Evolutionary conservation across 2,329 filamentous ascomycete species (phyloP).

Genomic region (Monilinia fructicola): DNA sequence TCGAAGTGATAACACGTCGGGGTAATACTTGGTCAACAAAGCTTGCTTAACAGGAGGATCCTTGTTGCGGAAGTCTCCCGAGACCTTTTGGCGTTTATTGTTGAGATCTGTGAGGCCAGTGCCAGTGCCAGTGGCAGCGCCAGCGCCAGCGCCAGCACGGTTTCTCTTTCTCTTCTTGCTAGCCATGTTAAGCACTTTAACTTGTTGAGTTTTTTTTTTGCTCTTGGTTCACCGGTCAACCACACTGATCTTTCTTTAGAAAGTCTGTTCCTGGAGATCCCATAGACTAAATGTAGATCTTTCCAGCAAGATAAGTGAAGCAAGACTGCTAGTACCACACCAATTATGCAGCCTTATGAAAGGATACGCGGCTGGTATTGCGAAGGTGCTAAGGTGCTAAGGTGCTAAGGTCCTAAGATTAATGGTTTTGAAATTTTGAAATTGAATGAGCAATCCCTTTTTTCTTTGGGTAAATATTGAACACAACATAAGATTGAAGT

Average conservation of each 20-base stretch:
- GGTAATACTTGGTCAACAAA: constrained; percentile 69
- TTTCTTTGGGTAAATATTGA: neutral
- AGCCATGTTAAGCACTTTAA: neutral
- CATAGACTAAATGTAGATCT: constrained; percentile 7
- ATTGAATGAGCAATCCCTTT: neutral
- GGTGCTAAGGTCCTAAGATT: too few species aligned
- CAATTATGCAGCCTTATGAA: constrained; percentile 14
- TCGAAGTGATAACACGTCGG: constrained; percentile 63
- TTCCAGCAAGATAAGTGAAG: neutral
- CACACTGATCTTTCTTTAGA: neutral
- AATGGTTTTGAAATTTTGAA: too few species aligned
- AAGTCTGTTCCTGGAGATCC: neutral
- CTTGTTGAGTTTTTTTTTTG: constrained; percentile 1
- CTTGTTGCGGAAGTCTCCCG: constrained; percentile 23
- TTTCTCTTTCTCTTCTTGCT: constrained; percentile 43
- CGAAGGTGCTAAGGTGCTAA: too few species aligned
- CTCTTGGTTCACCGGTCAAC: neutral
- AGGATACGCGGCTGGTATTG: neutral
- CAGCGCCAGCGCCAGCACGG: constrained; percentile 16
- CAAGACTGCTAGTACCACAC: neutral
- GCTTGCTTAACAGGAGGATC: constrained; percentile 50
- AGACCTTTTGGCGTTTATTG: constrained; percentile 35
- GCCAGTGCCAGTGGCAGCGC: too few species aligned
- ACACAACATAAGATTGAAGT: constrained; percentile 5
- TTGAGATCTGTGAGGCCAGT: constrained; percentile 30